Conservation (phyloP, 306 rosid genomes). For the Urtica urens region DNA sequence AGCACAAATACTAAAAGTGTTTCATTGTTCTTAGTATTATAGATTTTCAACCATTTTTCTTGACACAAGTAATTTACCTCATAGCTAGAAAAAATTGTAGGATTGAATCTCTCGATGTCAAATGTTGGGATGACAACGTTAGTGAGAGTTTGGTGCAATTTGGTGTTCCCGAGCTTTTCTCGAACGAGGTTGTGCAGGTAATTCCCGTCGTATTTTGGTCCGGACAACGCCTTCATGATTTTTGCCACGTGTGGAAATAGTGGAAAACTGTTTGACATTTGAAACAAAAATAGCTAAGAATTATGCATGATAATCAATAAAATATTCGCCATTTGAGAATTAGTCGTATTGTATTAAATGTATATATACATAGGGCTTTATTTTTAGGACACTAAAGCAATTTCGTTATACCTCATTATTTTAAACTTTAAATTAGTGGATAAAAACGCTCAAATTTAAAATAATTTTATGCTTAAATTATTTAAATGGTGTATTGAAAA, state of each 20-base stretch:
- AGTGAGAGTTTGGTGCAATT: conserved; percentile 29
- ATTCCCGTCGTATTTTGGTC: conserved; percentile 39
- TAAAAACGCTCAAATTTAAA: no score
- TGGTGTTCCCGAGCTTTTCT: conserved; percentile 22
- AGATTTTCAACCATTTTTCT: background rate
- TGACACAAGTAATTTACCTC: conserved; percentile 8
- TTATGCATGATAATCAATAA: no score
- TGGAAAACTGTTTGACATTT: background rate
- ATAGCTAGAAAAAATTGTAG: conserved; percentile 40
- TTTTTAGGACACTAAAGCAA: no score
- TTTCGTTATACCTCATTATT: no score
- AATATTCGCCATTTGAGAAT: no score
- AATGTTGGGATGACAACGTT: conserved; percentile 28
- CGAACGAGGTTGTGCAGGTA: conserved; percentile 24
- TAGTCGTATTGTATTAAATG: no score
- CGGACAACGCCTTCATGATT: background rate
- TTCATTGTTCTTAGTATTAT: background rate
- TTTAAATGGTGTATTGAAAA: no score
- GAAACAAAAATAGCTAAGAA: background rate
- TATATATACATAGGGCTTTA: no score
- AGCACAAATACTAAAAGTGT: background rate
- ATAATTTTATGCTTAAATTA: no score
- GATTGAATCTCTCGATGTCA: conserved; percentile 23
- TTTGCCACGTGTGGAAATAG: background rate
- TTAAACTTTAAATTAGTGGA: no score